Conservation (phyloP, 2,329 filamentous ascomycete genomes). For the Pyrenophora tritici-repentis region DNA sequence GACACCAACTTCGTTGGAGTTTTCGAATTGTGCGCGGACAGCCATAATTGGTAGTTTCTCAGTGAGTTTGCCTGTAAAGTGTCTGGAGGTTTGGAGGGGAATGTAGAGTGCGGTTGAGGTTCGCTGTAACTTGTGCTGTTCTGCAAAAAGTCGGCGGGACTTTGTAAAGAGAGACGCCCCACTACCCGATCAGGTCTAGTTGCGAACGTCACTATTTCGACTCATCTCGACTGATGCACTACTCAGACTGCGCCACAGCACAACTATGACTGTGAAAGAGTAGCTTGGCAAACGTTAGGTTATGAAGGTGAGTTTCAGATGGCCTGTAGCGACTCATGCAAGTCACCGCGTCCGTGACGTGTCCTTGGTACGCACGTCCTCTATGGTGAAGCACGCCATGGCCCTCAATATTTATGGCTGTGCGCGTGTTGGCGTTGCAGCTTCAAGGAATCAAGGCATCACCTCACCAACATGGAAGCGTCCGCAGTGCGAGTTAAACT, state of each 20-base stretch:
- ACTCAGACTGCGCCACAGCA: conserved; percentile 2
- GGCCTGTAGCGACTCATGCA: conserved; percentile 10
- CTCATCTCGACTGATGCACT: conserved; percentile 30
- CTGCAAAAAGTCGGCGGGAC: conserved; percentile 32
- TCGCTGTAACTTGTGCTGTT: conserved; percentile 13
- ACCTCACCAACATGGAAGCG: no score
- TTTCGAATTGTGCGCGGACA: conserved; percentile 73
- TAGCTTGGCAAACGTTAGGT: conserved; percentile 4
- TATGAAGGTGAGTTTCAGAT: neutral
- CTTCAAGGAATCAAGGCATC: neutral
- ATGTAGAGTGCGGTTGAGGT: neutral
- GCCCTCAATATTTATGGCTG: conserved; percentile 13
- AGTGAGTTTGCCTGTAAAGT: conserved; percentile 2
- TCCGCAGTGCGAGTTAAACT: neutral
- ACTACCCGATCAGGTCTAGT: conserved; percentile 22
- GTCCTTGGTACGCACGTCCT: conserved; percentile 13
- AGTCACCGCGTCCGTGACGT: conserved; percentile 19
- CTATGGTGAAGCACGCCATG: conserved; percentile 11
- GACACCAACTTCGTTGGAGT: conserved; percentile 94
- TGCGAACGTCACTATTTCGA: conserved; percentile 21
- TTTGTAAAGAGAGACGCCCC: conserved; percentile 35
- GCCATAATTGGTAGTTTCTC: conserved; percentile 50
- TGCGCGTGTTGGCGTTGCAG: neutral
- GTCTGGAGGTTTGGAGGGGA: neutral
- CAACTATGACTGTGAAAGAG: conserved; percentile 7